Evolutionary conservation across 805 yeast genomes (phyloP).

Genomic region (Peterozyma toletana): DNA sequence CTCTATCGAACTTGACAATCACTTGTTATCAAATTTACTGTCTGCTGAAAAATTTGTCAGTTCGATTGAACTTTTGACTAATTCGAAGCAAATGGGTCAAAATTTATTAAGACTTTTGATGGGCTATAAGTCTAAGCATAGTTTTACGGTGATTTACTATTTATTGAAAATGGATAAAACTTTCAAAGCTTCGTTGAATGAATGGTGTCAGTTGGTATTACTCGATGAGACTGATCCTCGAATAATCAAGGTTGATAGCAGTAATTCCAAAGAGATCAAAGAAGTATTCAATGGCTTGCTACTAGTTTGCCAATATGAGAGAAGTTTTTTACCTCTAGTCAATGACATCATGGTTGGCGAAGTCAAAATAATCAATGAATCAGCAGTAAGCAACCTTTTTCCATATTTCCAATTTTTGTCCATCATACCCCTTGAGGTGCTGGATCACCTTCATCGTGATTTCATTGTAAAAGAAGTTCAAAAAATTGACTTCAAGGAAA

Average conservation of each 20-base stretch:
- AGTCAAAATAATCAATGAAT: no score
- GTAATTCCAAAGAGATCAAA: background rate
- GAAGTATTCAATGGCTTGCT: constrained; percentile 2
- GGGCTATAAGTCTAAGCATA: background rate
- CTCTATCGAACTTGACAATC: no score
- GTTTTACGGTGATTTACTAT: background rate
- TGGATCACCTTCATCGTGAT: no score
- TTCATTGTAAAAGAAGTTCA: no score
- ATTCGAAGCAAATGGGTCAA: constrained; percentile 6
- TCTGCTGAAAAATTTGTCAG: background rate
- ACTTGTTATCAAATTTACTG: no score
- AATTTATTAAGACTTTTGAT: constrained; percentile 1
- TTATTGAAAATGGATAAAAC: background rate
- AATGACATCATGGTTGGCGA: background rate
- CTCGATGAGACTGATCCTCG: background rate
- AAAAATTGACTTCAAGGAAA: no score
- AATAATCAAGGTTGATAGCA: background rate
- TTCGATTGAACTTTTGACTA: background rate
- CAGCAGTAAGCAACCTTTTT: no score
- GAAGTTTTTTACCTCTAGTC: background rate
- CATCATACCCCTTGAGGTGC: no score
- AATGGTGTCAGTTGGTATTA: constrained; percentile 8
- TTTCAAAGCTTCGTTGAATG: background rate
- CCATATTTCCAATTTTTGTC: no score
- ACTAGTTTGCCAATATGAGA: constrained; percentile 1